phyloP scores from a whole-genome alignment of 805 yeast species.

The Cyberlindnera maritima region DNA sequence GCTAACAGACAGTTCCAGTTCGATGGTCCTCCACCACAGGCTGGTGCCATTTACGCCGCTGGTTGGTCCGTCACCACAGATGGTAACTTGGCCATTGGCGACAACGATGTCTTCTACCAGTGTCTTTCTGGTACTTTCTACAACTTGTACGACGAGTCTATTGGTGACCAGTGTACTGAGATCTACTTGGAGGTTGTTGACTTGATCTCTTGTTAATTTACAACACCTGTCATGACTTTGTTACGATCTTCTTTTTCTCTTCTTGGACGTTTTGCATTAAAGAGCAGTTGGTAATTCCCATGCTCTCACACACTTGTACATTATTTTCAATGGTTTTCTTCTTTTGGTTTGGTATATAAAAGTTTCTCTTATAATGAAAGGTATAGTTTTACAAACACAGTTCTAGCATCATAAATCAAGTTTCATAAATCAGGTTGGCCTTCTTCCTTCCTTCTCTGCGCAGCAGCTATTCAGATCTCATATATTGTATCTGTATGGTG shows the following conservation, averaged over 20 bases:
- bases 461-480: no score
- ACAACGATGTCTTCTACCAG: constrained; percentile 60
- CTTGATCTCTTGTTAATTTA: constrained; percentile 35
- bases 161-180: constrained; percentile 61
- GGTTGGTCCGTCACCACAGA: constrained; percentile 60
- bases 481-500: no score
- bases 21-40: constrained; percentile 86
- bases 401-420: no score
- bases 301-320: constrained; percentile 6
- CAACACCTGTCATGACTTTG: neutral
- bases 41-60: constrained; percentile 67
- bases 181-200: constrained; percentile 59
- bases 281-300: neutral
- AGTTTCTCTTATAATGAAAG: neutral
- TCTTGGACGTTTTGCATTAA: constrained; percentile 4
- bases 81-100: constrained; percentile 65
- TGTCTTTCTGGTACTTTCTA: constrained; percentile 75
- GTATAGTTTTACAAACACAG: neutral
- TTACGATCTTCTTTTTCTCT: neutral
- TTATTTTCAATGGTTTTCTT: neutral
- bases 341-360: constrained; percentile 15
- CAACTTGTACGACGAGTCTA: constrained; percentile 67
- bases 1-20: constrained; percentile 85
- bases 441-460: no score
- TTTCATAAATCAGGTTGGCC: no score